phyloP scores from a whole-genome alignment of 2,329 filamentous ascomycete species.

The Curvularia sp. region DNA sequence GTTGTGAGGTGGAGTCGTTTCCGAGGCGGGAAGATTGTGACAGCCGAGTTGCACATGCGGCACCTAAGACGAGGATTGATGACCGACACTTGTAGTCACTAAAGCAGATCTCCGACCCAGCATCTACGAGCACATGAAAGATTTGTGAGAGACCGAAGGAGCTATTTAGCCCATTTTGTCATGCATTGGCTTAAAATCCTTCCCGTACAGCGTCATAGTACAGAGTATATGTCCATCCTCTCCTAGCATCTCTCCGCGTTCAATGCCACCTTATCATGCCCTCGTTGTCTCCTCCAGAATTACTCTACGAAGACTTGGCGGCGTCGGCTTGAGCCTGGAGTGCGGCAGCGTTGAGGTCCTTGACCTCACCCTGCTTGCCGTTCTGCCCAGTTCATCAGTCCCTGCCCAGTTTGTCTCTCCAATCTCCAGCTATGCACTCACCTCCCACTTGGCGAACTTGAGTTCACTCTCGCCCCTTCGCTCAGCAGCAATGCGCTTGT shows the following conservation, averaged over 20 bases:
- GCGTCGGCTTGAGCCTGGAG: constrained; percentile 58
- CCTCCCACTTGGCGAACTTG: constrained; percentile 93
- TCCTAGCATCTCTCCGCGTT: constrained; percentile 18
- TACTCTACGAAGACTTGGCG: constrained; percentile 51
- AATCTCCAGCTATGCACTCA: constrained; percentile 60
- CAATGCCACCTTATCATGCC: constrained; percentile 14
- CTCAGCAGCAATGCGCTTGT: constrained; percentile 85
- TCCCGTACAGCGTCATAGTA: constrained; percentile 43
- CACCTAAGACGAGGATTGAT: constrained; percentile 6
- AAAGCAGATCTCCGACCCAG: constrained; percentile 1
- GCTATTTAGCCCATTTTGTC: constrained; percentile 30
- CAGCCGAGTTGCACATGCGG: constrained; percentile 27
- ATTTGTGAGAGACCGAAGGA: not conserved
- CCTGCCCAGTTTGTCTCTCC: constrained; percentile 23
- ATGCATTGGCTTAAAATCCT: constrained; percentile 39
- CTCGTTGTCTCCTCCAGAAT: constrained; percentile 7
- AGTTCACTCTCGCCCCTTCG: constrained; percentile 88
- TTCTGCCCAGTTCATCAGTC: constrained; percentile 64
- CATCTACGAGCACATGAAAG: constrained; percentile 8
- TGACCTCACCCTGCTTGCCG: constrained; percentile 91
- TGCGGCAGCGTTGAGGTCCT: constrained; percentile 67
- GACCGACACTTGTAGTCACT: constrained; percentile 12
- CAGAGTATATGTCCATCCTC: constrained; percentile 47
- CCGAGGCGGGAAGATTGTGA: constrained; percentile 40
- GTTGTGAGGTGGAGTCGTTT: constrained; percentile 43